Evolutionary conservation across 1,139 yeast species (phyloP), one percentile per base, ranked within the genome.

Genomic region (Saccharomyces hybrid): DNA sequence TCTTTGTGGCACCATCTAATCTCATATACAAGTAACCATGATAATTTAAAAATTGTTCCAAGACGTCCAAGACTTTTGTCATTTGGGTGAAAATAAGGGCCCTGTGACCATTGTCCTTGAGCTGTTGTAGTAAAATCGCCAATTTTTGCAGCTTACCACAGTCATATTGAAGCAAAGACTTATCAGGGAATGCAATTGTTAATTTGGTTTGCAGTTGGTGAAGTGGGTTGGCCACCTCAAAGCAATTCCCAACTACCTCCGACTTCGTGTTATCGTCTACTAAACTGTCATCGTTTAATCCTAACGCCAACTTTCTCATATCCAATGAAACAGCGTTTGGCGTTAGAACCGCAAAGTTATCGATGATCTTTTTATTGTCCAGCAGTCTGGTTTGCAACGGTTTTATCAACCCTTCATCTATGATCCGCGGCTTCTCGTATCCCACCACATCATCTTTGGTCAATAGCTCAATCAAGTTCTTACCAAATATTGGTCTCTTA

Each of bases 61-160:
- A 73, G 51, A 95, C 84, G 73, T 95, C 99, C 69, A 95, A 76
- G 16, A 95, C 98, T 66, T 88, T 87, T 2, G 99, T 93, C 99
- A 95, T 95, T 70, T 95, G 99, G 0, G 99, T 95, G 74, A 95
- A 95, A 56, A 95, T 93, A 61, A 95, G 78, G 1, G 96, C 98
- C 56, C 99, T 77, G 67, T 95, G 99, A 0, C 98, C 98, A 52
- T 82, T 82, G 34, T 88, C 83, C 54, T 87, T 86, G 60, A 95
- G 75, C 29, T 88, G 86, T 57, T 87, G 89, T 55, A 95, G 72
- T 53, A 95, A 74, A 3, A 73, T 70, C 0, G 97, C 95, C 53
- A 95, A 73, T 63, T 84, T 86, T 66, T 95, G 99, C 44, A 95
- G 76, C 69, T 95, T 95, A 56, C 99, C 99, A 75, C 99, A 95